Evolutionary conservation across 2,329 filamentous ascomycete species (phyloP).

Genomic region (Penicillium psychrosexuale): DNA sequence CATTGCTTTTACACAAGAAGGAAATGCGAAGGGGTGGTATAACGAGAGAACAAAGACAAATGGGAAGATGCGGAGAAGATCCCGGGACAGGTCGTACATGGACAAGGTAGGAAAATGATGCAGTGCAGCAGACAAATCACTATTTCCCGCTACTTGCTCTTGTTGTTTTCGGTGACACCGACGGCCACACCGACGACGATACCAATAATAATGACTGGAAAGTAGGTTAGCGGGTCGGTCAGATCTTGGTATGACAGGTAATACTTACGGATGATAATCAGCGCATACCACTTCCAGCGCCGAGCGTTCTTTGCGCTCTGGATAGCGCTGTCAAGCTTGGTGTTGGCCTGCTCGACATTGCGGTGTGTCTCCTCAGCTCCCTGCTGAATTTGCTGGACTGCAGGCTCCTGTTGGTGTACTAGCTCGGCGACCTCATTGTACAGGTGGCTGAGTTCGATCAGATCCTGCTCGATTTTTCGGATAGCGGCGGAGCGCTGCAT

Average conservation of each 20-base stretch:
- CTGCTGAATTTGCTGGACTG: constrained; percentile 76
- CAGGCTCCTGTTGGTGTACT: constrained; percentile 79
- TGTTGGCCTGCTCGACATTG: constrained; percentile 81
- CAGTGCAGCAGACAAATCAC: neutral
- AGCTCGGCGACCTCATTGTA: constrained; percentile 87
- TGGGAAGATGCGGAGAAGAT: constrained; percentile 4
- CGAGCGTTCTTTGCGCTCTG: constrained; percentile 73
- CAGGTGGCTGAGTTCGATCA: constrained; percentile 80
- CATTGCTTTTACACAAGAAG: constrained; percentile 27
- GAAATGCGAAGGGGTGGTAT: constrained; percentile 28
- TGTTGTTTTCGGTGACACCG: constrained; percentile 41
- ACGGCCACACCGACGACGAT: constrained; percentile 53
- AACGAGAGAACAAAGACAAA: constrained; percentile 19
- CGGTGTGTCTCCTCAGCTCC: constrained; percentile 82
- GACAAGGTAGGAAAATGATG: neutral
- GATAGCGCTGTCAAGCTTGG: constrained; percentile 77
- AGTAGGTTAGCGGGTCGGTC: constrained; percentile 10
- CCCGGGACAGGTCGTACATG: constrained; percentile 17
- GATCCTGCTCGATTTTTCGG: constrained; percentile 85
- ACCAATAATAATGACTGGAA: constrained; percentile 52
- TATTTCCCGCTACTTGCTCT: neutral
- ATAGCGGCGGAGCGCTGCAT: constrained; percentile 81
- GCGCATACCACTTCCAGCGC: constrained; percentile 96
- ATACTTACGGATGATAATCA: constrained; percentile 66
- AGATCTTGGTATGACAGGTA: neutral